Evolutionary conservation across 495 filamentous ascomycete genomes (phyloP).

Genomic region (Cercophora newfieldiana): DNA sequence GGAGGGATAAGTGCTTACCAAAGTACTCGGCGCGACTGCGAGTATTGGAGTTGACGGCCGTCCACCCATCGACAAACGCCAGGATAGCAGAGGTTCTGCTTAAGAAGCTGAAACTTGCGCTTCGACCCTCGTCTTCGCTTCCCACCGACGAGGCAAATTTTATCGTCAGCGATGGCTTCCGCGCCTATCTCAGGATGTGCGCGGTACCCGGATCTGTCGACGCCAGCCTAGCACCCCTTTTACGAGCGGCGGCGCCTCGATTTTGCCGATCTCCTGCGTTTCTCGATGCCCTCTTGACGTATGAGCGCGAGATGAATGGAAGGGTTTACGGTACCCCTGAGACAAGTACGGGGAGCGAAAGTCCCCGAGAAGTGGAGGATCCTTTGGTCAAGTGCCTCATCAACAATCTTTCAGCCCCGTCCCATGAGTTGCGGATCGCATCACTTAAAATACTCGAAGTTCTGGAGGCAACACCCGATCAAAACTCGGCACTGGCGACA

Average conservation of each 20-base stretch:
- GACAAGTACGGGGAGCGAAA: constrained; percentile 33
- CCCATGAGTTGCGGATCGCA: constrained; percentile 66
- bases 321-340: constrained; percentile 34
- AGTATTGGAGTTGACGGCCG: constrained; percentile 46
- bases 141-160: constrained; percentile 59
- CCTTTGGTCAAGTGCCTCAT: constrained; percentile 62
- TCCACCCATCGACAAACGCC: constrained; percentile 55
- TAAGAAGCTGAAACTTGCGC: constrained; percentile 56
- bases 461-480: constrained; percentile 38
- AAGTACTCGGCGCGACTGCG: constrained; percentile 56
- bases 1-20: constrained; percentile 55
- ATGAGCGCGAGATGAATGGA: constrained; percentile 52
- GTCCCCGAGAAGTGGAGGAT: constrained; percentile 49
- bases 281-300: constrained; percentile 63
- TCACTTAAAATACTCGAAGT: constrained; percentile 68
- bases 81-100: constrained; percentile 56
- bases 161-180: constrained; percentile 57
- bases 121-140: constrained; percentile 54
- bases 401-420: constrained; percentile 68
- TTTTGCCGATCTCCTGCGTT: constrained; percentile 65
- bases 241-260: constrained; percentile 59
- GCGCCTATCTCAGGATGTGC: constrained; percentile 54
- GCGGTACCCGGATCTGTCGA: constrained; percentile 52
- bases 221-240: constrained; percentile 52
- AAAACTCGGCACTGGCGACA: constrained; percentile 46